Evolutionary conservation across 2,329 filamentous ascomycete genomes (phyloP), one percentile per base, ranked within the genome.

Genomic region (Elsinoe perseae): DNA sequence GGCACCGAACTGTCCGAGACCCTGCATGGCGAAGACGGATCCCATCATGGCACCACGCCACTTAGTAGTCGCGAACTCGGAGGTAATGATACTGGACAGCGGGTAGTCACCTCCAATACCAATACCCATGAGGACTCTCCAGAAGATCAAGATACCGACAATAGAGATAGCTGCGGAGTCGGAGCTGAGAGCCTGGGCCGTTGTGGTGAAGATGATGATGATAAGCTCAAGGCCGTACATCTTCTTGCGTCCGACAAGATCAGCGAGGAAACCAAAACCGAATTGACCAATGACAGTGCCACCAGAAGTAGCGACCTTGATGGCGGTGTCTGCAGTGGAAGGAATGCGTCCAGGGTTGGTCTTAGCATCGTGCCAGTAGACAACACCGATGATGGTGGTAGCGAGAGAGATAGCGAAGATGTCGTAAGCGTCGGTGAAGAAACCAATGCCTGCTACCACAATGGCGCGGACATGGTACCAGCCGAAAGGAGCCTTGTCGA

Each of bases 31-130:
- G 65, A 93, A 93, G 55, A 93, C 88, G 14, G 86, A 79, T 30
- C 82, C 86, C 84, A 95, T 91, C 85, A 93, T 93, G 61, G 87
- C 87, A 62, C 87, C 88, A 70, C 88, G 77, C 83, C 87, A 91
- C 71, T 86, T 89, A 54, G 87, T 92, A 3, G 86, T 91, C 9
- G 88, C 87, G 65, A 93, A 93, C 75, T 93, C 88, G 4, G 88
- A 89, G 4, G 88, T 92, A 64, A 93, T 93, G 61, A 92, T 86
- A 20, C 85, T 86, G 48, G 84, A 89, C 7, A 95, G 76, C 4
- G 89, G 88, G 66, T 92, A 93, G 66, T 93, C 66, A 62, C 87
- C 88, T 61, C 88, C 87, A 52, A 90, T 88, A 27, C 86, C 86
- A 58, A 89, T 77, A 32, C 32, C 32, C 32, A 36, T 36, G 12